Evolutionary conservation across 208 protist genomes (phyloP).

Genomic region (Wallacemonas sp.): DNA sequence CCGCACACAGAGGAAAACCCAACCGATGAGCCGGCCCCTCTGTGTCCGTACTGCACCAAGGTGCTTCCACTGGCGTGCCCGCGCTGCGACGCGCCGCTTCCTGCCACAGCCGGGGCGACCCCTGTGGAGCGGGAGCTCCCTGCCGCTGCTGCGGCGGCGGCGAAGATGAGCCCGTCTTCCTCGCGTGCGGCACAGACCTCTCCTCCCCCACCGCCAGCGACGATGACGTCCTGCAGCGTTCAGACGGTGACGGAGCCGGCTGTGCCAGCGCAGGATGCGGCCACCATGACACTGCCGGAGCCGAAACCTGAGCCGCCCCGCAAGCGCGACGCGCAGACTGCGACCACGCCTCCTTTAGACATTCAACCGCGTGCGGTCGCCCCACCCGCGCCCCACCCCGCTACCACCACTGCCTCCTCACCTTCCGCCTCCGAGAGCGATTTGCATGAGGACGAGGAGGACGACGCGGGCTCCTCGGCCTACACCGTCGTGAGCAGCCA

Average conservation of each 20-base stretch:
- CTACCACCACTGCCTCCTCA: not conserved
- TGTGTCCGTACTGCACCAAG: constrained; percentile 13
- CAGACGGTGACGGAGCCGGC: not conserved
- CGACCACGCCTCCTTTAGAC: not conserved
- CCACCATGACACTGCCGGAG: constrained; percentile 6
- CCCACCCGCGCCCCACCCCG: not conserved
- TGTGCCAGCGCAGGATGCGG: constrained; percentile 2
- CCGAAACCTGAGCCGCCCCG: not conserved
- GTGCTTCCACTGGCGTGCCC: constrained; percentile 10
- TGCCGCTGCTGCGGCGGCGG: not conserved
- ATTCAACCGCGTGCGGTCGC: not conserved
- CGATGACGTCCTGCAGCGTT: not conserved
- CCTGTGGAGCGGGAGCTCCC: not conserved
- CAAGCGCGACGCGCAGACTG: constrained; percentile 5
- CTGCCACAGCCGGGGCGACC: constrained; percentile 3
- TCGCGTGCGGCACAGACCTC: constrained; percentile 8
- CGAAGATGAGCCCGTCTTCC: not conserved
- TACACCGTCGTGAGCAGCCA: constrained; percentile 16
- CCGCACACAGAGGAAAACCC: constrained; percentile 1
- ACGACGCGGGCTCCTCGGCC: not conserved
- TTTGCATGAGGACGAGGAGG: not conserved
- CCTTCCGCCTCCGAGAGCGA: not conserved
- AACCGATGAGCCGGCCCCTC: constrained; percentile 5
- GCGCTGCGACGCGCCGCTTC: constrained; percentile 6
- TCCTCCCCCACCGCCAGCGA: not conserved